These are phyloP conservation scores for Lentinula sp. DNA, from an alignment of 768 basidiomycete genomes.

Conservation along the genomic window DNA sequence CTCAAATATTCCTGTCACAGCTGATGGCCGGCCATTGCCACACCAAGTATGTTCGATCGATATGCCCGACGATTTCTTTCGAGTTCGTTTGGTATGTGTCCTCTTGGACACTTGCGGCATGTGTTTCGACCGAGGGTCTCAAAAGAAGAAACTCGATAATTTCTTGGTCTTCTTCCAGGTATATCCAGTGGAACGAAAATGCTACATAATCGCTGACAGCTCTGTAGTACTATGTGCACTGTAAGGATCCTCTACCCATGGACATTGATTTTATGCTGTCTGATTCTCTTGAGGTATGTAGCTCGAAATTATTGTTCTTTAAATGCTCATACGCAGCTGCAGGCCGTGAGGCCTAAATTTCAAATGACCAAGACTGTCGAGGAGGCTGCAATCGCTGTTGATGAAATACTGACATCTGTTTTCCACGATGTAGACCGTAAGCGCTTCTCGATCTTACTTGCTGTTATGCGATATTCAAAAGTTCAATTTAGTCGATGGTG, in stretches of 20 bases:
- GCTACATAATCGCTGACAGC: slow-evolving; percentile 5
- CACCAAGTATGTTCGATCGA: slow-evolving; percentile 72
- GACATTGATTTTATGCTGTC: slow-evolving; percentile 97
- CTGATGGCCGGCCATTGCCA: slow-evolving; percentile 84
- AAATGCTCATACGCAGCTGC: slow-evolving; percentile 3
- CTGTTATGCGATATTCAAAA: slow-evolving; percentile 4
- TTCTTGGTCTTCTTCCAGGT: slow-evolving; percentile 95
- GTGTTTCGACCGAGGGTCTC: slow-evolving; percentile 93
- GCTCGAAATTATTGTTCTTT: neutral
- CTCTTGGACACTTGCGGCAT: slow-evolving; percentile 94
- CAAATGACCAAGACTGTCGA: slow-evolving; percentile 66
- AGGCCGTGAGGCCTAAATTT: slow-evolving; percentile 87
- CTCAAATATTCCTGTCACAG: slow-evolving; percentile 32
- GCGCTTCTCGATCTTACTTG: slow-evolving; percentile 12
- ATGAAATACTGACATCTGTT: slow-evolving; percentile 76
- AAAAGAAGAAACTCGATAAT: slow-evolving; percentile 89
- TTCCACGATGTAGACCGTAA: slow-evolving; percentile 47
- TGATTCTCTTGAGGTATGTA: slow-evolving; percentile 82
- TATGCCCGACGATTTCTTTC: slow-evolving; percentile 95
- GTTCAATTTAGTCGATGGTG: slow-evolving; percentile 15
- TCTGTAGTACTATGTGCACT: slow-evolving; percentile 76
- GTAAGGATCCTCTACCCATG: slow-evolving; percentile 90
- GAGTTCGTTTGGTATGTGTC: slow-evolving; percentile 85
- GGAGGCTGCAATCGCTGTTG: slow-evolving; percentile 83
- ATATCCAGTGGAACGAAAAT: slow-evolving; percentile 7